phyloP scores from a whole-genome alignment of 495 filamentous ascomycete genomes.

The Mytilinidion resinicola region DNA sequence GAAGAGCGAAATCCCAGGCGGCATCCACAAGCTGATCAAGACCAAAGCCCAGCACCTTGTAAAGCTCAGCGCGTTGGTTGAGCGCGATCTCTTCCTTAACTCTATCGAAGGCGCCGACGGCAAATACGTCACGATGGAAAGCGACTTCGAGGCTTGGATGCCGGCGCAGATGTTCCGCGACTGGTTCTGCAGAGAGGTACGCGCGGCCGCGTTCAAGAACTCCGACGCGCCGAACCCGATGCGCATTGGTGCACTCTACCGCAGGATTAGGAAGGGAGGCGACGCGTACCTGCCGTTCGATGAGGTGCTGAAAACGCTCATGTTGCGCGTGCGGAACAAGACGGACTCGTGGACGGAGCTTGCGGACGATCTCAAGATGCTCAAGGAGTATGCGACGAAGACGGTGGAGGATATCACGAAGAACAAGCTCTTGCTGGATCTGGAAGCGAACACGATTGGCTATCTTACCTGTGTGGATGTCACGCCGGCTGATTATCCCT shows the following conservation, averaged over 20 bases:
- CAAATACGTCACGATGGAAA: neutral
- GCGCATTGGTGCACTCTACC: conserved; percentile 20
- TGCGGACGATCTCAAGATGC: conserved; percentile 12
- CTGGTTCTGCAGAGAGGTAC: conserved; percentile 17
- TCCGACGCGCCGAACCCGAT: neutral
- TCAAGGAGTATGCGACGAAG: conserved; percentile 25
- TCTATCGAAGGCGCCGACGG: conserved; percentile 9
- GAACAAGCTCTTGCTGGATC: conserved; percentile 25
- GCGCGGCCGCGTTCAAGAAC: neutral
- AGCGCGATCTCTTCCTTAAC: conserved; percentile 25
- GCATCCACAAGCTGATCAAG: conserved; percentile 16
- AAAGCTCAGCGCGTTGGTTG: conserved; percentile 3
- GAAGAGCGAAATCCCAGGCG: conserved; percentile 1
- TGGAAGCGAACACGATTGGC: conserved; percentile 15
- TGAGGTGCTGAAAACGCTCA: conserved; percentile 3
- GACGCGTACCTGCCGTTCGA: conserved; percentile 22
- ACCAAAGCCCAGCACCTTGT: conserved; percentile 13
- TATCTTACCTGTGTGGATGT: conserved; percentile 31
- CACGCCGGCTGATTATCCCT: conserved; percentile 8
- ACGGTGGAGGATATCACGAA: conserved; percentile 22
- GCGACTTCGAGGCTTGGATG: conserved; percentile 17
- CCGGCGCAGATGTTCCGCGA: conserved; percentile 29
- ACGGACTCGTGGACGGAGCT: conserved; percentile 9
- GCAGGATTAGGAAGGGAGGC: conserved; percentile 13
- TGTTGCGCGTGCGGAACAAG: neutral